Evolutionary conservation across 176 grass and related monocot genomes (phyloP).

Genomic region (Poa pratensis): DNA sequence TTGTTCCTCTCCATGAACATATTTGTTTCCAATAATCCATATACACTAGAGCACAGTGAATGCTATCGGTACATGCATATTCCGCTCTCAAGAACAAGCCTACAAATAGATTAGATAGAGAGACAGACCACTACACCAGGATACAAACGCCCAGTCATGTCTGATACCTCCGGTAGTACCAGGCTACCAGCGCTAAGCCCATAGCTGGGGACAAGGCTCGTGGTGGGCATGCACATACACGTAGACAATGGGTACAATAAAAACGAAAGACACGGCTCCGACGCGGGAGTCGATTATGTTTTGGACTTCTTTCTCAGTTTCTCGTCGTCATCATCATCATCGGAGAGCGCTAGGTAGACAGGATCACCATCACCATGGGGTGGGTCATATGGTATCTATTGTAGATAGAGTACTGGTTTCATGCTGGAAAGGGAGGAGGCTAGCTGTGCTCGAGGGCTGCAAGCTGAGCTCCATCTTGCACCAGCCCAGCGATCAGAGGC

Average conservation of each 20-base stretch:
- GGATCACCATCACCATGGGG: neutral
- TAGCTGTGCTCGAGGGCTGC: conserved; percentile 6
- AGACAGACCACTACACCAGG: neutral
- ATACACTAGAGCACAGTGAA: too few species aligned
- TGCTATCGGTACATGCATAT: too few species aligned
- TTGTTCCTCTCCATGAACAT: too few species aligned
- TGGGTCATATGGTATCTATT: conserved; percentile 27
- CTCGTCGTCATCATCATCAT: neutral
- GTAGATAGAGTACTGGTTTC: conserved; percentile 30
- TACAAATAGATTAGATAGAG: conserved; percentile 9
- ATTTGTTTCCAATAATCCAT: too few species aligned
- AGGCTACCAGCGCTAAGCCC: conserved; percentile 8
- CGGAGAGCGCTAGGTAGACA: neutral
- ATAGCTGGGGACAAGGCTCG: conserved; percentile 5
- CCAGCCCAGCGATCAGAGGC: conserved; percentile 18
- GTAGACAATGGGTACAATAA: conserved; percentile 19
- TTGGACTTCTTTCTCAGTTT: neutral
- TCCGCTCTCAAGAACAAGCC: too few species aligned
- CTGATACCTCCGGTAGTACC: neutral
- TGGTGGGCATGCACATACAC: conserved; percentile 30
- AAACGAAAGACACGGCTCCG: conserved; percentile 37
- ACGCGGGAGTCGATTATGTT: conserved; percentile 36
- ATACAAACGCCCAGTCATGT: conserved; percentile 19
- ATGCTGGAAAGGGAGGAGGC: neutral
- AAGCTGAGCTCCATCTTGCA: neutral